Evolutionary conservation across 345 rosid genomes (phyloP), one percentile per base, ranked within the genome.

Genomic region (Eutrema japonicum): DNA sequence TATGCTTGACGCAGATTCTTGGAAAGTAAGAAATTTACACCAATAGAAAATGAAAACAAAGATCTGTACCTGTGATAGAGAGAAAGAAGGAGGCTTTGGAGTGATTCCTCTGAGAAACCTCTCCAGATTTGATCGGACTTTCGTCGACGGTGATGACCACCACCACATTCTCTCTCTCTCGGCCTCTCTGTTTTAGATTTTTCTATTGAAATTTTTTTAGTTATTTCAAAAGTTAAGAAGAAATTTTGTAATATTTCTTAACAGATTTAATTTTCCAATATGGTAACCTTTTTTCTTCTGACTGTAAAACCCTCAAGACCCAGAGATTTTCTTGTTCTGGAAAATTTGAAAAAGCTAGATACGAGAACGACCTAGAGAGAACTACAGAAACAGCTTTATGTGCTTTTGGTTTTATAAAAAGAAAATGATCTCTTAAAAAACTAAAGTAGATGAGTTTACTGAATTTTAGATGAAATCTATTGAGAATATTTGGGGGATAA

Each of bases 51-150:
- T 18, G 10, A 42, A 6, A 52, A 32, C 13, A 14, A 29, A 46
- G 16, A 27, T 6, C 0, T 6, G 13, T 71, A 88, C 94, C 90
- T 79, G 78, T 22, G 86, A 66, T 60, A 81, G 78, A 36, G 81
- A 66, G 66, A 57, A 68, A 10, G 86, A 78, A 43, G 83, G 84
- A 77, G 84, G 85, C 29, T 62, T 63, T 4, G 94, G 91, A 47
- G 89, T 86, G 49, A 78, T 73, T 7, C 81, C 76, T 73, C 72
- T 79, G 10, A 88, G 83, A 75, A 88, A 80, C 53, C 75, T 71
- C 65, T 76, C 82, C 3, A 86, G 79, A 63, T 86, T 88, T 13
- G 81, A 78, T 41, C 51, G 33, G 0, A 8, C 36, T 16, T 57
- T 62, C 7, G 67, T 62, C 5, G 74, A 73, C 2, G 76, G 67